These are phyloP conservation scores for Starmera pachycereana DNA, from an alignment of 805 yeast genomes.

Conservation along the genomic window DNA sequence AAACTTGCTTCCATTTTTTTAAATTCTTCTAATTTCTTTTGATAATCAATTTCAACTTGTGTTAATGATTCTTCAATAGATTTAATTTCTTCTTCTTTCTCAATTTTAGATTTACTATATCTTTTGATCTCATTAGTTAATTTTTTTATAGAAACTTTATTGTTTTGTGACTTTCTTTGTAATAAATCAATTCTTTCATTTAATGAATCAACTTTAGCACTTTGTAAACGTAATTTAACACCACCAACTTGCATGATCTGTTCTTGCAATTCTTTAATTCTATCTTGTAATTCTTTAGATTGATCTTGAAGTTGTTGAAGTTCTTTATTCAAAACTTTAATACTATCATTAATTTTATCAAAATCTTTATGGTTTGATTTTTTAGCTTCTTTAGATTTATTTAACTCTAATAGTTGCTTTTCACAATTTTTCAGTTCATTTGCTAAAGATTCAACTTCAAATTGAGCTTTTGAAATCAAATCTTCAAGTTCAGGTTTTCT, in stretches of 20 bases:
- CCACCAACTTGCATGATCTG: slow-evolving; percentile 91
- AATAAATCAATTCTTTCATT: slow-evolving; percentile 54
- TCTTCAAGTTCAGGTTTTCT: slow-evolving; percentile 61
- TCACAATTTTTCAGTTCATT: slow-evolving; percentile 42
- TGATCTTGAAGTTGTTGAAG: slow-evolving; percentile 36
- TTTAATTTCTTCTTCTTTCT: slow-evolving; percentile 36
- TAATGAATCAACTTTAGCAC: slow-evolving; percentile 70
- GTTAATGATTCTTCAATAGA: slow-evolving; percentile 24
- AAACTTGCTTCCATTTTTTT: slow-evolving; percentile 25
- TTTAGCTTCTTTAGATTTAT: slow-evolving; percentile 10
- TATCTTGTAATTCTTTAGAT: slow-evolving; percentile 43
- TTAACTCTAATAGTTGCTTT: slow-evolving; percentile 30
- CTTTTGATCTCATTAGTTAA: slow-evolving; percentile 54
- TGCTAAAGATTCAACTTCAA: slow-evolving; percentile 56
- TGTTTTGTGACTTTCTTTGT: slow-evolving; percentile 45
- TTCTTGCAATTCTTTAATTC: slow-evolving; percentile 56
- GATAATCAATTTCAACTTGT: slow-evolving; percentile 21
- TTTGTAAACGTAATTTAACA: slow-evolving; percentile 66
- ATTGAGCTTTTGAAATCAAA: slow-evolving; percentile 41
- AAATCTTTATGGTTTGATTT: slow-evolving; percentile 26
- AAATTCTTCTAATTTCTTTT: slow-evolving; percentile 16
- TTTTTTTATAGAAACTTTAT: slow-evolving; percentile 46
- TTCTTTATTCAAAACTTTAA: slow-evolving; percentile 28
- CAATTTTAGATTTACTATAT: slow-evolving; percentile 34
- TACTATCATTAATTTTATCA: slow-evolving; percentile 23